Base-by-base conservation (phyloP, 768 basidiomycete genomes). In the Podaxis carcinomalis region DNA sequence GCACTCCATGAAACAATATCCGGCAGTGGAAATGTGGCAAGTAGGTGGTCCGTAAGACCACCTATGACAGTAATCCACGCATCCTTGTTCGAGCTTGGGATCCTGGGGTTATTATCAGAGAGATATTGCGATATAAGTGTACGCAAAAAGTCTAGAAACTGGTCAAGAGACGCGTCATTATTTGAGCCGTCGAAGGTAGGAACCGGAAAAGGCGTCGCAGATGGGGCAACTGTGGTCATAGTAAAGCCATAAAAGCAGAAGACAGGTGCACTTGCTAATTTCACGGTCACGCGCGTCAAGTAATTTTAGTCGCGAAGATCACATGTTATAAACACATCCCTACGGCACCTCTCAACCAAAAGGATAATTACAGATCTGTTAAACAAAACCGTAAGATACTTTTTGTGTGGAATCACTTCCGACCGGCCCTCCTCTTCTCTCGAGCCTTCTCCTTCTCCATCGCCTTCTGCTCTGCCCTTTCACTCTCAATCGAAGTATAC, bases 381-480 rank as follows among this genome's bases (percentile, higher is more conserved):
- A 21, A 27, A 49, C 19, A 49, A 21, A 49, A 56, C 35, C 7
- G 32, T 49, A 49, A 7, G 51, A 21, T 36, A n/a, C n/a, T 23
- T 35, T 47, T 39, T 23, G 36, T 28, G 4, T 47, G 23, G 55
- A n/a, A 44, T 72, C 78, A 92, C 73, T 88, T 91, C 67, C 86
- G 83, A 53, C 92, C 92, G 40, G 90, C 80, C 64, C 92, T 78
- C 69, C 82, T 83, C 75, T 91, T 93, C 51, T 89, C 89, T 69
- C 80, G 88, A 44, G 76, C 72, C 74, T 93, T 94, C 69, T 88
- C 89, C 72, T 90, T 83, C 69, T 95, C 89, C 88, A 89, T 86
- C 46, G 85, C 86, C 79, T 97, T 98, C 77, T 98, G 87, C 75
- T 98, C 97, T 21, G 94, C 93, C 56, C 96, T 80, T 78, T 99